Conservation (phyloP, 306 rosid species). For the Cicer judaicum region DNA sequence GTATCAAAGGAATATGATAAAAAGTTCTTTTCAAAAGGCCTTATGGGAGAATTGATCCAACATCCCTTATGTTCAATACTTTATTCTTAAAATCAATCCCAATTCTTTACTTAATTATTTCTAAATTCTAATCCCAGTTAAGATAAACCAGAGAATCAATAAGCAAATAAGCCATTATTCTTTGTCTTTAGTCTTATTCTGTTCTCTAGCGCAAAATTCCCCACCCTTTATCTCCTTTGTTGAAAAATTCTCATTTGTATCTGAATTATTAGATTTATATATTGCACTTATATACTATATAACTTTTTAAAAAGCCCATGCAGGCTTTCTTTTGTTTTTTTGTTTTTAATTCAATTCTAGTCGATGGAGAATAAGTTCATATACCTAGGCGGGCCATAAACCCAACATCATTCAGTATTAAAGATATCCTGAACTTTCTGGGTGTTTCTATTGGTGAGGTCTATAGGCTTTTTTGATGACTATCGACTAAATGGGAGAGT, state of each 20-base stretch:
- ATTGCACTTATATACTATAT: no score
- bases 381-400: not conserved
- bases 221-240: no score
- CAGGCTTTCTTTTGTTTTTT: slow-evolving; percentile 41
- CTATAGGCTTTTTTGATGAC: no score
- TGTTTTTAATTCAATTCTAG: slow-evolving; percentile 1
- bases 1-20: slow-evolving; percentile 30
- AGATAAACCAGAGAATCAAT: slow-evolving; percentile 55
- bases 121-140: slow-evolving; percentile 46
- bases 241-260: no score
- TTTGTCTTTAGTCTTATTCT: not conserved
- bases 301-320: slow-evolving; percentile 29
- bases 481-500: no score
- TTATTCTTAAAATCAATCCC: slow-evolving; percentile 55
- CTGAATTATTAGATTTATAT: no score
- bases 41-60: slow-evolving; percentile 59
- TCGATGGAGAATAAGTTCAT: slow-evolving; percentile 60
- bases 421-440: slow-evolving; percentile 1
- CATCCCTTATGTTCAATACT: slow-evolving; percentile 61
- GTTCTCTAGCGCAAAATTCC: slow-evolving; percentile 42
- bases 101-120: slow-evolving; percentile 44
- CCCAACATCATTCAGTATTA: not conserved
- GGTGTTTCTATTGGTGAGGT: no score
- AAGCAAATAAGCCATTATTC: slow-evolving; percentile 46
- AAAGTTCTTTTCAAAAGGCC: slow-evolving; percentile 37